Evolutionary conservation across 2,329 filamentous ascomycete species (phyloP), one percentile per base, ranked within the genome.

Genomic region (Aureobasidium subglaciale): DNA sequence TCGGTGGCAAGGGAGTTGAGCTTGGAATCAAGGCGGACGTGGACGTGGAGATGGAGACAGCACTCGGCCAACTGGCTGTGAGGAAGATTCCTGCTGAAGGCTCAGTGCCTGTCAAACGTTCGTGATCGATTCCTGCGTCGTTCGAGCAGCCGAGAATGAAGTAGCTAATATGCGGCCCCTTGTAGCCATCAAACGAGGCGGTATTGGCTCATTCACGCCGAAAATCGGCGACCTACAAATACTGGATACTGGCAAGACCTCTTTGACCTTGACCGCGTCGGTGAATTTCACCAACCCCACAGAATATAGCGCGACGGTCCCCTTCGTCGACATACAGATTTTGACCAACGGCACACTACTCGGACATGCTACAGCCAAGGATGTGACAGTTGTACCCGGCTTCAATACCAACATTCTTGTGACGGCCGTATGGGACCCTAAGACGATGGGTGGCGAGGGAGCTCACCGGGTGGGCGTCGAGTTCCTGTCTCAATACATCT

Each of bases 281-380:
- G 78, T 95, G 64, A 95, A 93, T 66, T 78, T 96, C 58, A 95
- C 88, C 4, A 99, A 99, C 65, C 91, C 92, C 1, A 95, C 91
- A 0, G 80, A 85, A 4, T 96, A 97, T 68, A 85, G 88, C 4
- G 91, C 90, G 4, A 77, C 76, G 2, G 77, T 97, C n/a, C 92
- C 92, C 1, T 92, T 84, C 59, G 72, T 89, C 60, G 90, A 87
- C 66, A 79, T 95, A 40, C 82, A 90, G 59, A 73, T 97, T 38
- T 68, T 88, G 27, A 84, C 83, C 63, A 91, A 95, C 63, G 83
- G 79, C 10, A 85, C 85, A 0, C 68, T 87, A 7, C 75, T 99
- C 30, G 93, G 88, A 29, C 86, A 92, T 67, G 85, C 87, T 11
- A 86, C 80, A 0, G 81, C 84, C 2, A 75, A 77, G 55, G 75